These are phyloP conservation scores for Colletotrichum scovillei DNA, from an alignment of 2,329 filamentous ascomycete species.

Conservation along the genomic window DNA sequence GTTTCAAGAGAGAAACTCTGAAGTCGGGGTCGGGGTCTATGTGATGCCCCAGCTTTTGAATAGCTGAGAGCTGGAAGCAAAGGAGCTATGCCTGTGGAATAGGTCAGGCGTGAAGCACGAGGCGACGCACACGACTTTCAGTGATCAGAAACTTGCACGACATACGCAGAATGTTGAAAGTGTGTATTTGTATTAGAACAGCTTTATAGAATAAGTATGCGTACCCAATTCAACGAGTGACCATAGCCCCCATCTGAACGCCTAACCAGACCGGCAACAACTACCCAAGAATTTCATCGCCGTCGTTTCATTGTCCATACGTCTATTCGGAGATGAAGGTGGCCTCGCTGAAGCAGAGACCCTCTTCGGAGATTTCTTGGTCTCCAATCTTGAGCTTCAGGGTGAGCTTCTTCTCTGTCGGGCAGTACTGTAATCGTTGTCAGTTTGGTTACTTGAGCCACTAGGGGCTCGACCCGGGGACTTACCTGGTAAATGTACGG, in stretches of 20 bases:
- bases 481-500: slow-evolving; percentile 97
- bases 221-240: slow-evolving; percentile 33
- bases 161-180: not conserved
- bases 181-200: slow-evolving; percentile 33
- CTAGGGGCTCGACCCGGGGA: slow-evolving; percentile 9
- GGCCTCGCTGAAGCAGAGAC: slow-evolving; percentile 85
- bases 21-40: not conserved
- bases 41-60: not conserved
- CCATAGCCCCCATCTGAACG: slow-evolving; percentile 29
- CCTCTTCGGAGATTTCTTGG: slow-evolving; percentile 81
- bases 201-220: slow-evolving; percentile 26
- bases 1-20: slow-evolving; percentile 11
- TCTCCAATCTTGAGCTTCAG: slow-evolving; percentile 90
- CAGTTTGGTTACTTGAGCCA: slow-evolving; percentile 35
- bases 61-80: not conserved
- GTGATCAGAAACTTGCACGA: not conserved
- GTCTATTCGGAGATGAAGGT: slow-evolving; percentile 86
- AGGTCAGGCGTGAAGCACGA: not conserved
- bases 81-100: not conserved
- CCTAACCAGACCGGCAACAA: slow-evolving; percentile 27
- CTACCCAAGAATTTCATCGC: slow-evolving; percentile 23
- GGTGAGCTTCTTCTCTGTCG: slow-evolving; percentile 70
- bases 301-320: slow-evolving; percentile 18
- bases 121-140: too few species aligned
- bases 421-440: slow-evolving; percentile 70